Conservation (phyloP, 495 filamentous ascomycete genomes). For the Aspergillus baeticus region DNA sequence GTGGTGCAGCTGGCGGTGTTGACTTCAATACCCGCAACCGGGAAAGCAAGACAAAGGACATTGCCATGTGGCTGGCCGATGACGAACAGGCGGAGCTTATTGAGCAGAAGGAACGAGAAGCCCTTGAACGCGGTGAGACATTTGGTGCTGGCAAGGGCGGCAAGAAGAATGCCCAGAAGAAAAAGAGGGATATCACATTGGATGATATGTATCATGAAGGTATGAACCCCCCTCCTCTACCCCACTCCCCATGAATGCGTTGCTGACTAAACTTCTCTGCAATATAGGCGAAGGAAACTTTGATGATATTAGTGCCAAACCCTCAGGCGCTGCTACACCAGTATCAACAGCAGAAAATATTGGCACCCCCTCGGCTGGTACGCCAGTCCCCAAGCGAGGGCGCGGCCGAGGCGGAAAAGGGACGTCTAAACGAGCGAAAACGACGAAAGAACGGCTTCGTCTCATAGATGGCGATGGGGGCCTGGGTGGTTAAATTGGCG, state of each 20-base stretch:
- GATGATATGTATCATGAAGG: slow-evolving; percentile 99
- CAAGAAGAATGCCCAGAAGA: slow-evolving; percentile 55
- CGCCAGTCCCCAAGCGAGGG: slow-evolving; percentile 53
- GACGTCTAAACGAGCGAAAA: slow-evolving; percentile 82
- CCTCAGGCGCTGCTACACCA: slow-evolving; percentile 81
- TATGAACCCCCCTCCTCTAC: slow-evolving; percentile 42
- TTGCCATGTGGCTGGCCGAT: slow-evolving; percentile 94
- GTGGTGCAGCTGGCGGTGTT: slow-evolving; percentile 76
- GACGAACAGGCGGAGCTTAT: slow-evolving; percentile 91
- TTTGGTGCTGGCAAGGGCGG: slow-evolving; percentile 52
- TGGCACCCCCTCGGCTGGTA: slow-evolving; percentile 37
- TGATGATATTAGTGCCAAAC: slow-evolving; percentile 76
- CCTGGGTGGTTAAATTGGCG: slow-evolving; percentile 25
- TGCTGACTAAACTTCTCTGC: not conserved
- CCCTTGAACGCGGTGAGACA: slow-evolving; percentile 56
- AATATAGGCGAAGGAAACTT: slow-evolving; percentile 85
- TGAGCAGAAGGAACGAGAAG: slow-evolving; percentile 83
- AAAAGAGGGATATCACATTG: slow-evolving; percentile 77
- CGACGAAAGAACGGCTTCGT: slow-evolving; percentile 80
- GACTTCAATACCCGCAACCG: slow-evolving; percentile 91
- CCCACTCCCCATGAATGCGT: not conserved
- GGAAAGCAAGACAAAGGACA: slow-evolving; percentile 92
- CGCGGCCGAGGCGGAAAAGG: slow-evolving; percentile 51
- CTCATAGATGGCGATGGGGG: slow-evolving; percentile 79
- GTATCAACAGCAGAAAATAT: slow-evolving; percentile 52